These are phyloP conservation scores for Aspergillus biplanus DNA, from an alignment of 495 filamentous ascomycete genomes.

Conservation along the genomic window DNA sequence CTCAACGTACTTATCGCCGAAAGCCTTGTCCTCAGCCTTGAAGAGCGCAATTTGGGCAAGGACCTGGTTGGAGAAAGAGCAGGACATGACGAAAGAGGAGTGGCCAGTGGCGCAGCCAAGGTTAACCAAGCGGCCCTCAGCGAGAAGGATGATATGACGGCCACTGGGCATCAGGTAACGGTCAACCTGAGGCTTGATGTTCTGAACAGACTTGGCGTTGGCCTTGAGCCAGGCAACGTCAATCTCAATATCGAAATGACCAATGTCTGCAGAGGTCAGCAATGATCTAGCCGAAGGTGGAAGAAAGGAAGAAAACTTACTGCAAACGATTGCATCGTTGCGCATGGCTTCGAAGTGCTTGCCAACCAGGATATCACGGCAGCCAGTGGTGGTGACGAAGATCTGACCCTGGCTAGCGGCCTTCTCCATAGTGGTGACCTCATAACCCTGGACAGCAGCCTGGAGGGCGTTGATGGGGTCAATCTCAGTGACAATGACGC, in stretches of 20 bases:
- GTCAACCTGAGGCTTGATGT: slow-evolving; percentile 99
- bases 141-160: slow-evolving; percentile 96
- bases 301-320: slow-evolving; percentile 54
- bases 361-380: slow-evolving; percentile 93
- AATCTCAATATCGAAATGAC: slow-evolving; percentile 99
- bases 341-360: slow-evolving; percentile 96
- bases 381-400: slow-evolving; percentile 99
- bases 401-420: slow-evolving; percentile 87
- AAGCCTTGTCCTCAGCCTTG: slow-evolving; percentile 87
- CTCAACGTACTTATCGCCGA: slow-evolving; percentile 91
- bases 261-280: slow-evolving; percentile 70
- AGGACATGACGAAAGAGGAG: slow-evolving; percentile 99
- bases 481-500: slow-evolving; percentile 94
- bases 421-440: slow-evolving; percentile 98
- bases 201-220: slow-evolving; percentile 87
- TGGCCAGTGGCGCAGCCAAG: slow-evolving; percentile 98
- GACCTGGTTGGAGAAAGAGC: slow-evolving; percentile 99
- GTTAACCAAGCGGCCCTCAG: slow-evolving; percentile 98
- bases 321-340: slow-evolving; percentile 99
- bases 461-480: slow-evolving; percentile 99
- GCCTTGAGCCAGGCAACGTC: slow-evolving; percentile 99
- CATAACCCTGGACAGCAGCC: slow-evolving; percentile 94
- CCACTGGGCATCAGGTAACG: slow-evolving; percentile 93
- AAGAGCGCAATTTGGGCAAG: slow-evolving; percentile 98
- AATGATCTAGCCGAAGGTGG: background rate